Conservation (phyloP, 345 rosid species). For the Noccaea bulbosa region DNA sequence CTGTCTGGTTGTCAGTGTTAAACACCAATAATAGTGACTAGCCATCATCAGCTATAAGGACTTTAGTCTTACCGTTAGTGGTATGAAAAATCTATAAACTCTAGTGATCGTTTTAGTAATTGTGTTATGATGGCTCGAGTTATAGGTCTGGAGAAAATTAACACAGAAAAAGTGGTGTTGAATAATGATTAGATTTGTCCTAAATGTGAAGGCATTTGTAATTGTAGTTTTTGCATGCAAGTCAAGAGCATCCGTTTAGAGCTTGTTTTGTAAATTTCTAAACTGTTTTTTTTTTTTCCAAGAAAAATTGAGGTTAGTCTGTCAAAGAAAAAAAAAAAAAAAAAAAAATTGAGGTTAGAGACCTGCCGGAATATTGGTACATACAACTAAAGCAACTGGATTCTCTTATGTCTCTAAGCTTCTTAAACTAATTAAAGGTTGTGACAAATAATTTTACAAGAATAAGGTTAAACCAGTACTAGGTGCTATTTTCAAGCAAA, state of each 20-base stretch:
- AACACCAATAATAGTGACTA: no score
- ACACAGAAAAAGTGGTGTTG: constrained; percentile 54
- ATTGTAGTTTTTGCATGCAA: constrained; percentile 86
- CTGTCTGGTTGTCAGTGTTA: no score
- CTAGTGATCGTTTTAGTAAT: not conserved
- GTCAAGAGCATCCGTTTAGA: not conserved
- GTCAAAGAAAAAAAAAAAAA: no score
- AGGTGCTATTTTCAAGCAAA: not conserved
- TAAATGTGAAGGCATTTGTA: constrained; percentile 80
- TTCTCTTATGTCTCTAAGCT: not conserved
- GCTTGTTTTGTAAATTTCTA: not conserved
- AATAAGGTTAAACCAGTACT: not conserved
- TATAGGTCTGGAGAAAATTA: constrained; percentile 67
- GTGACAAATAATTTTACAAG: no score
- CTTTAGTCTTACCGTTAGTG: no score
- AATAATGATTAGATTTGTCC: constrained; percentile 73
- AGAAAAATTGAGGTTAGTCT: not conserved
- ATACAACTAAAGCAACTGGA: not conserved
- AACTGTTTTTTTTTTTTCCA: not conserved
- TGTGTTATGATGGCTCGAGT: not conserved
- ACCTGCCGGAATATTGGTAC: not conserved
- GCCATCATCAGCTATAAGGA: no score
- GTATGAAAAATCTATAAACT: constrained; percentile 2
- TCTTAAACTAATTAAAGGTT: not conserved
- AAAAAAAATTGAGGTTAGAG: not conserved